phyloP scores from a whole-genome alignment of 208 protist species.

The Trypanosoma avium region DNA sequence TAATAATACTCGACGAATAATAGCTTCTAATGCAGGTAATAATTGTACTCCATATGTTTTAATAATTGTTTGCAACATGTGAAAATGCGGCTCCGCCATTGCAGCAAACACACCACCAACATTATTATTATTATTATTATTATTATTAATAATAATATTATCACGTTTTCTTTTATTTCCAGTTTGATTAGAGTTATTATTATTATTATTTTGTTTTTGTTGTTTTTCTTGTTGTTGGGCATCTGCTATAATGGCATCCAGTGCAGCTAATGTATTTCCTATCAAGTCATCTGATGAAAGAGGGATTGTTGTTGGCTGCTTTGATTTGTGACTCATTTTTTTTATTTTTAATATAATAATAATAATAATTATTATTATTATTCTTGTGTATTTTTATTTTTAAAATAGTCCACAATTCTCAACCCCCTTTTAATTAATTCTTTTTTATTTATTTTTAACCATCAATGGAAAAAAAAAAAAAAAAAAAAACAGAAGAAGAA shows the following conservation, averaged over 20 bases:
- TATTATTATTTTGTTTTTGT: conserved; percentile 26
- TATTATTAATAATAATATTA: no score
- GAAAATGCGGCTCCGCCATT: conserved; percentile 51
- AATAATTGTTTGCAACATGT: conserved; percentile 30
- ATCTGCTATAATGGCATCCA: conserved; percentile 56
- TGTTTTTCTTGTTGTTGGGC: conserved; percentile 39
- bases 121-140: background rate
- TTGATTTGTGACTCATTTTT: conserved; percentile 12
- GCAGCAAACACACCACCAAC: conserved; percentile 39
- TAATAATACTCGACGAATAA: conserved; percentile 46
- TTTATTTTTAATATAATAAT: background rate
- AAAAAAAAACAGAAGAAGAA: conserved; percentile 5
- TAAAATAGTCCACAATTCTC: no score
- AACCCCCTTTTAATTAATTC: background rate
- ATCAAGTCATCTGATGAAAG: conserved; percentile 25
- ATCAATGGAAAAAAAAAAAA: background rate
- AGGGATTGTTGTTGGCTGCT: background rate
- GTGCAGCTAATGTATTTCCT: conserved; percentile 27
- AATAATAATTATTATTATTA: background rate
- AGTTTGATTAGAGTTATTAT: background rate
- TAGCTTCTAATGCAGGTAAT: conserved; percentile 47
- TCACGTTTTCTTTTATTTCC: conserved; percentile 6
- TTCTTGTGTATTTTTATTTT: background rate
- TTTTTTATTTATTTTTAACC: background rate
- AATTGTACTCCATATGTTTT: conserved; percentile 49